A percentile compares a stretch with the other conserved stretches of the same genome.
phyloP scores from a whole-genome alignment of 2,329 filamentous ascomycete species.

The Fusarium sp. region DNA sequence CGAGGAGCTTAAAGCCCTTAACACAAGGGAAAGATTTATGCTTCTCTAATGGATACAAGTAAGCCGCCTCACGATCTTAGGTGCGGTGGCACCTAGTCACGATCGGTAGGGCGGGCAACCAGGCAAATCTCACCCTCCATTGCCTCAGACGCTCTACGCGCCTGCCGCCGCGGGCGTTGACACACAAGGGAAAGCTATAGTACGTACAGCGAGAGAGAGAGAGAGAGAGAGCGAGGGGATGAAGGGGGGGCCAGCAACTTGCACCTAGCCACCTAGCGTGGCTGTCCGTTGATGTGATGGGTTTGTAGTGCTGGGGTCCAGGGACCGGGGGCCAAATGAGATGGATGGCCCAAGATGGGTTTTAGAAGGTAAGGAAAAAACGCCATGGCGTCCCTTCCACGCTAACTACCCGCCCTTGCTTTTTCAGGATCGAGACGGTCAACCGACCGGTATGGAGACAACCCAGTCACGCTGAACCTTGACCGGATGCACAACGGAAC shows the following conservation, averaged over 20 bases:
- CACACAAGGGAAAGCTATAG: background rate
- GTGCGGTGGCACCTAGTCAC: constrained; percentile 18
- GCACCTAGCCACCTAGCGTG: constrained; percentile 14
- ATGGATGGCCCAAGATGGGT: constrained; percentile 15
- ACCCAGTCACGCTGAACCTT: constrained; percentile 26
- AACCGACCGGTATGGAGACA: constrained; percentile 6
- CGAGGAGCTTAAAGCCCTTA: constrained; percentile 39
- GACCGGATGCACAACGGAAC: constrained; percentile 9
- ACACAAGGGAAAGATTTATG: constrained; percentile 31
- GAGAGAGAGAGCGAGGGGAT: constrained; percentile 7
- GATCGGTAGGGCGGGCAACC: constrained; percentile 44
- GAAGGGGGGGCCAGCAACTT: background rate
- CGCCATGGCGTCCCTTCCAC: constrained; percentile 22
- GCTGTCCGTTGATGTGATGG: constrained; percentile 24
- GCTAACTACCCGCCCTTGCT: constrained; percentile 17
- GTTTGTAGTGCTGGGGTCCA: constrained; percentile 8
- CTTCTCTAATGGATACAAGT: constrained; percentile 42
- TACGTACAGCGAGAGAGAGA: background rate
- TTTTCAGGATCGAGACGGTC: constrained; percentile 10
- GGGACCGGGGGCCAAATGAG: constrained; percentile 10
- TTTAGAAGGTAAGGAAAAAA: constrained; percentile 21
- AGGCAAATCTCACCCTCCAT: constrained; percentile 39
- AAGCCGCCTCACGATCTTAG: constrained; percentile 44
- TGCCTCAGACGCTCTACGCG: constrained; percentile 45
- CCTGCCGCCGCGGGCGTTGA: constrained; percentile 29